Conservation (phyloP, 805 yeast species). For the Candida qinlingensis region DNA sequence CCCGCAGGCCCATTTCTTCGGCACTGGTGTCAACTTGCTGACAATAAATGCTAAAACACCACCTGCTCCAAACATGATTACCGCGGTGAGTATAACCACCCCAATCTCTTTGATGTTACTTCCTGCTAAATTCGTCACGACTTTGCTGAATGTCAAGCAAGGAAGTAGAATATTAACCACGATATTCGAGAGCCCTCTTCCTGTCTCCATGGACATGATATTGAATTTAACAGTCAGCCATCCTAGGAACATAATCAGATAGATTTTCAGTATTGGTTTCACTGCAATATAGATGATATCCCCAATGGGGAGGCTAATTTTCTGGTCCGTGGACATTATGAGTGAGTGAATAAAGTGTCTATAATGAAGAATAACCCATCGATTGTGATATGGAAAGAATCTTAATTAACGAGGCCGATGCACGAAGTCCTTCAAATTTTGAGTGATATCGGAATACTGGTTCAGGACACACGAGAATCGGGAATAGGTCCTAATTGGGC, state of each 20-base stretch:
- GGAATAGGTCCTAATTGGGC: too few species aligned
- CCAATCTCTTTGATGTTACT: conserved; percentile 50
- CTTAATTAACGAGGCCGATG: too few species aligned
- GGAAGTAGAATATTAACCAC: conserved; percentile 51
- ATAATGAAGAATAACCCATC: too few species aligned
- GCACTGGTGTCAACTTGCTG: conserved; percentile 37
- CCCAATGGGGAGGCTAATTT: conserved; percentile 7
- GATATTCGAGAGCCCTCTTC: conserved; percentile 45
- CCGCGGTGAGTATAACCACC: conserved; percentile 27
- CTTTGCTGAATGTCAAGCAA: conserved; percentile 46
- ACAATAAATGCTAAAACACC: conserved; percentile 25
- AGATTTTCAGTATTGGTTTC: conserved; percentile 24
- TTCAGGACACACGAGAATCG: too few species aligned
- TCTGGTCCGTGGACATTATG: background rate
- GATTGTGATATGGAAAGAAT: too few species aligned
- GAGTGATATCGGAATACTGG: too few species aligned
- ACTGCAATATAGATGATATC: conserved; percentile 20
- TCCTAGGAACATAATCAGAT: conserved; percentile 19
- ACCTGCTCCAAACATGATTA: conserved; percentile 39
- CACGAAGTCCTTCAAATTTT: too few species aligned
- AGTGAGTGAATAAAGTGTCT: too few species aligned
- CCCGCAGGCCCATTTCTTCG: conserved; percentile 45
- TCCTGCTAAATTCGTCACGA: conserved; percentile 45
- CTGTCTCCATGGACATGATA: conserved; percentile 44
- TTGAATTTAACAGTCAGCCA: conserved; percentile 18